Evolutionary conservation across 495 filamentous ascomycete species (phyloP).

Genomic region (Hyaloscypha variabilis): DNA sequence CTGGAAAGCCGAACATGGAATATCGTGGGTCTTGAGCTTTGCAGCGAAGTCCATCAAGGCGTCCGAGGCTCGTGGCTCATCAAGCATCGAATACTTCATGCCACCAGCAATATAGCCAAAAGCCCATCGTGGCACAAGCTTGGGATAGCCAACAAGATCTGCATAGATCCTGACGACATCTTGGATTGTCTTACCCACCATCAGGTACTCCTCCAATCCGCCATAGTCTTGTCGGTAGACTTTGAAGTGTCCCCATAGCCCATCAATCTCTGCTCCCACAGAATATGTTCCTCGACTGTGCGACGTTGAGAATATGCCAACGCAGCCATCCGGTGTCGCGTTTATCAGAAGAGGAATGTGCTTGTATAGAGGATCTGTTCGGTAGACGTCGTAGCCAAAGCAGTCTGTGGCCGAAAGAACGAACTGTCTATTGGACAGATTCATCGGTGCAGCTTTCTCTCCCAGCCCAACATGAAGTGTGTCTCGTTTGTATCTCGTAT

Average conservation of each 20-base stretch:
- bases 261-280: constrained; percentile 71
- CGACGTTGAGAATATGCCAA: constrained; percentile 68
- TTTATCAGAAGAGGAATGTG: constrained; percentile 71
- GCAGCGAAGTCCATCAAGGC: constrained; percentile 60
- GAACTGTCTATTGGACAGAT: constrained; percentile 67
- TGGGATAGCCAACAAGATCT: constrained; percentile 64
- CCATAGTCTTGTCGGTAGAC: constrained; percentile 71
- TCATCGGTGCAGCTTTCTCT: constrained; percentile 72
- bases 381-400: constrained; percentile 71
- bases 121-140: constrained; percentile 66
- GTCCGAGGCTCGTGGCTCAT: constrained; percentile 60
- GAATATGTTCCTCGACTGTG: constrained; percentile 64
- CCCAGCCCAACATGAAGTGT: constrained; percentile 68
- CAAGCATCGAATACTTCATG: constrained; percentile 70
- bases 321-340: constrained; percentile 57
- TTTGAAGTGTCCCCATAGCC: constrained; percentile 71
- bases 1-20: constrained; percentile 73
- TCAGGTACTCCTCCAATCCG: constrained; percentile 69
- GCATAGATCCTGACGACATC: constrained; percentile 67
- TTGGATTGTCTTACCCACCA: constrained; percentile 64
- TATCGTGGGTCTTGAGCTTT: constrained; percentile 61
- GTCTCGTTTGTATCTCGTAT: constrained; percentile 57
- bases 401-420: constrained; percentile 67
- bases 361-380: constrained; percentile 74
- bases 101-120: constrained; percentile 71